Base-by-base conservation (phyloP, 192 early-diverging fungal genomes). In the Coemansia pectinata region DNA sequence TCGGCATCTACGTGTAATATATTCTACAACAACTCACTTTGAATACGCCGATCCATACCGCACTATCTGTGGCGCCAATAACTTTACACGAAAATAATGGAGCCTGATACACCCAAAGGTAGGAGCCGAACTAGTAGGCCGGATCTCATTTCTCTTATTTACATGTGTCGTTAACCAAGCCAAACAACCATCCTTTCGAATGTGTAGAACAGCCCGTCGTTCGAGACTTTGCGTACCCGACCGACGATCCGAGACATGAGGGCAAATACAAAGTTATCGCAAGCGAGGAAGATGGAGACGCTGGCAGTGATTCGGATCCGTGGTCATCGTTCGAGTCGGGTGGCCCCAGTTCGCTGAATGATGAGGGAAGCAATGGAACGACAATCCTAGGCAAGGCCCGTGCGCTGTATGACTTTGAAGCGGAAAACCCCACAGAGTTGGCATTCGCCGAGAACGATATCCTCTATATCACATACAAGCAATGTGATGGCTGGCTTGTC, bases 401-500 rank as follows among this genome's bases (percentile, higher is more conserved):
- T 41, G 92, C 88, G n/a, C 71, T 93, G 17, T 93, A 91, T 67
- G 90, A 93, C 64, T 93, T 93, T 85, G 83, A 82, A 47, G 89
- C 90, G 21, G 91, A 92, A 66, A 89, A 87, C 44, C 81, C 85
- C 17, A 86, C 79, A 14, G 92, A 93, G 78, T 77, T 91, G 55
- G 81, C 83, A 38, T 87, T 93, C 73, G 70, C 86, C 2, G 88
- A 88, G 44, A 86, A 87, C 19, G 88, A 93, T 64, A 67, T 79
- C 27, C 69, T 93, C 10, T 88, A 87, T 74, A 86, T 93, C 10
- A 86, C 88, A 67, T 89, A 87, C 70, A 89, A 88, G 73, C 88
- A 90, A 73, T 91, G 87, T 79, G 84, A 84, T 27, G 92, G 91
- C 63, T 93, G 92, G 92, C 78, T 93, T 31, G 81, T 92, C 59